A percentile compares a stretch with the other conserved stretches of the same genome.
phyloP scores from a whole-genome alignment of 169 alveolate species.

The Cytauxzoon felis region DNA sequence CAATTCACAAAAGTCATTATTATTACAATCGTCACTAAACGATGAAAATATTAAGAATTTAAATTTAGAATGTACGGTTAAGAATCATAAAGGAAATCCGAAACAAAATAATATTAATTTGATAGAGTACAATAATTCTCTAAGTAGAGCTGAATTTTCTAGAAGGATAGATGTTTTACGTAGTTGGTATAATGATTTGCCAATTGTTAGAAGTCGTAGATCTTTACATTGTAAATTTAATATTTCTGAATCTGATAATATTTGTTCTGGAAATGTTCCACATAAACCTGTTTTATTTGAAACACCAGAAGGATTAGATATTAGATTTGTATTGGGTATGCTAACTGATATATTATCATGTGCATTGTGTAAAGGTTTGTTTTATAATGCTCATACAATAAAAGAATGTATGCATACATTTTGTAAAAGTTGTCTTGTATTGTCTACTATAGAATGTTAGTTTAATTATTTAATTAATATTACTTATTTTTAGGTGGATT shows the following conservation, averaged over 20 bases:
- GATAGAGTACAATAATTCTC: background rate
- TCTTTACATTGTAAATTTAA: background rate
- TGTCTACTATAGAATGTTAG: conserved; percentile 36
- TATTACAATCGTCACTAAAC: too few species aligned
- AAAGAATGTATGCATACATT: conserved; percentile 71
- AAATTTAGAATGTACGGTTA: too few species aligned
- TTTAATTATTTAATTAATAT: background rate
- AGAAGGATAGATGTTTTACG: conserved; percentile 2
- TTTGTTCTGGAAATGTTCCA: background rate
- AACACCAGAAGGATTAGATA: conserved; percentile 24
- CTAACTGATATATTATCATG: conserved; percentile 56
- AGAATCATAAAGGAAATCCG: background rate
- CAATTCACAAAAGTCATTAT: too few species aligned
- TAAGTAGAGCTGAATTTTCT: conserved; percentile 2
- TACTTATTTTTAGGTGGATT: conserved; percentile 17
- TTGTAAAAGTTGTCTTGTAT: conserved; percentile 63
- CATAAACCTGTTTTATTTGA: conserved; percentile 12
- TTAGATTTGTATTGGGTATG: conserved; percentile 36
- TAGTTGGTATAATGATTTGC: conserved; percentile 5
- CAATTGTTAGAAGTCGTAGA: background rate
- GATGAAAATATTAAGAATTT: too few species aligned
- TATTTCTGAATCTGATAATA: background rate
- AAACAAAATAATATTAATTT: background rate
- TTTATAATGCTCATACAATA: conserved; percentile 65
- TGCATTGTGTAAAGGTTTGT: conserved; percentile 61